Conservation (phyloP, 306 rosid genomes). For the Prosopis cineraria region DNA sequence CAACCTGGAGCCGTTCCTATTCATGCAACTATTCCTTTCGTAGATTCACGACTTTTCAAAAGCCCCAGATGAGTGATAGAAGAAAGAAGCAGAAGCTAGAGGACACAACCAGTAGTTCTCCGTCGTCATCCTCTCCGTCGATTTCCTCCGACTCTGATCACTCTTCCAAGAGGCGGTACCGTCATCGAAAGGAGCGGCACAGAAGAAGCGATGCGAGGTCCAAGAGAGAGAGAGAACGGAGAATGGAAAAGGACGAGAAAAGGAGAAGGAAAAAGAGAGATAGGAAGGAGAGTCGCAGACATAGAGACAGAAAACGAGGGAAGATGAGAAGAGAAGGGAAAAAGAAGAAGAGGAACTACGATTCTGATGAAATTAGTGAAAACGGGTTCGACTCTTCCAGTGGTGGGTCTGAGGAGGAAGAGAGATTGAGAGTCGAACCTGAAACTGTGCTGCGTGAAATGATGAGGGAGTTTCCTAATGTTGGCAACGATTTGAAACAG, state of each 20-base stretch:
- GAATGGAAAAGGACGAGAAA: slow-evolving; percentile 53
- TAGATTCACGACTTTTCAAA: neutral
- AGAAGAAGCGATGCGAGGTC: slow-evolving; percentile 48
- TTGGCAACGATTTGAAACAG: slow-evolving; percentile 74
- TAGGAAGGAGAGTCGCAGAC: slow-evolving; percentile 18
- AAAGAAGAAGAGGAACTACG: slow-evolving; percentile 45
- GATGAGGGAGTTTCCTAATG: slow-evolving; percentile 71
- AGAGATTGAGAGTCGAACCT: slow-evolving; percentile 47
- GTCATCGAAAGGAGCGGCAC: slow-evolving; percentile 49
- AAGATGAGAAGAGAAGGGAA: slow-evolving; percentile 38
- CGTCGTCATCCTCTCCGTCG: slow-evolving; percentile 44
- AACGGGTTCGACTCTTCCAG: slow-evolving; percentile 37
- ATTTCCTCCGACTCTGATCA: slow-evolving; percentile 45
- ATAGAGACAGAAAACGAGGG: slow-evolving; percentile 41
- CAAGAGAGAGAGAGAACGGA: slow-evolving; percentile 52
- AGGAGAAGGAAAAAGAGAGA: slow-evolving; percentile 43
- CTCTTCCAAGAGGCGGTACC: slow-evolving; percentile 54
- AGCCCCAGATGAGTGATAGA: slow-evolving; percentile 51
- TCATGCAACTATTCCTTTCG: neutral
- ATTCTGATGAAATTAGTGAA: slow-evolving; percentile 38
- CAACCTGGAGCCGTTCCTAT: neutral
- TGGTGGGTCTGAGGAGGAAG: slow-evolving; percentile 37
- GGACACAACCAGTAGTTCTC: slow-evolving; percentile 42
- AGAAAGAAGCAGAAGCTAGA: slow-evolving; percentile 45
- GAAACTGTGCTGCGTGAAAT: slow-evolving; percentile 47